These are phyloP conservation scores for Phascolomyces articulosus DNA, from an alignment of 371 early-diverging fungal species.

Conservation along the genomic window DNA sequence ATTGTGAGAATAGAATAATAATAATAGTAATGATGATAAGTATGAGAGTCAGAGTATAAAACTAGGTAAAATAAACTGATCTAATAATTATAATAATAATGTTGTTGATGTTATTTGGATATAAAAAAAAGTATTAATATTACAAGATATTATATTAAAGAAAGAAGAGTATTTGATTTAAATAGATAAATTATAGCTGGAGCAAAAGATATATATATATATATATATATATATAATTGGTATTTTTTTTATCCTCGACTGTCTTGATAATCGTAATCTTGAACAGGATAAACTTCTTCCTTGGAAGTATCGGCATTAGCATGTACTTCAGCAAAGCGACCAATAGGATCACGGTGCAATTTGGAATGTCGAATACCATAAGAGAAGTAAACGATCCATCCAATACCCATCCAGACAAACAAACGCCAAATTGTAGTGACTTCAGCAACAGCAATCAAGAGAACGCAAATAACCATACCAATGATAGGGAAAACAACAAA, in stretches of 20 bases:
- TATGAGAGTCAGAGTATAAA: too few species aligned
- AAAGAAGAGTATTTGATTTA: too few species aligned
- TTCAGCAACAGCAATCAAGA: constrained; percentile 66
- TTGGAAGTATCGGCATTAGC: neutral
- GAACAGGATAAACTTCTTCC: constrained; percentile 14
- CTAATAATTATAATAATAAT: too few species aligned
- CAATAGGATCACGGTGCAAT: constrained; percentile 44
- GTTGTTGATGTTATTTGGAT: too few species aligned
- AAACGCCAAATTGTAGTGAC: constrained; percentile 59
- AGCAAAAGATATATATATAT: too few species aligned
- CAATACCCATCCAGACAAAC: constrained; percentile 74
- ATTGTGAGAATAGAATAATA: too few species aligned
- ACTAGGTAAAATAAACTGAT: too few species aligned
- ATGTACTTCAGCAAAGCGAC: constrained; percentile 30
- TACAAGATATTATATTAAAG: too few species aligned
- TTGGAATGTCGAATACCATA: constrained; percentile 70
- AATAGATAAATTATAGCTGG: too few species aligned
- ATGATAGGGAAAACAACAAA: constrained; percentile 60
- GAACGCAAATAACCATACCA: constrained; percentile 62
- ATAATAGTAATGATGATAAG: too few species aligned
- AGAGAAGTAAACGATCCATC: constrained; percentile 67
- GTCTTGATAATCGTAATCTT: constrained; percentile 16
- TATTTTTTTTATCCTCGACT: neutral
- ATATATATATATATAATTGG: too few species aligned
- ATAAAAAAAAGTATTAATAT: too few species aligned